Conservation (phyloP, 1,139 yeast species). For the Protomyces arabidopsidicola region DNA sequence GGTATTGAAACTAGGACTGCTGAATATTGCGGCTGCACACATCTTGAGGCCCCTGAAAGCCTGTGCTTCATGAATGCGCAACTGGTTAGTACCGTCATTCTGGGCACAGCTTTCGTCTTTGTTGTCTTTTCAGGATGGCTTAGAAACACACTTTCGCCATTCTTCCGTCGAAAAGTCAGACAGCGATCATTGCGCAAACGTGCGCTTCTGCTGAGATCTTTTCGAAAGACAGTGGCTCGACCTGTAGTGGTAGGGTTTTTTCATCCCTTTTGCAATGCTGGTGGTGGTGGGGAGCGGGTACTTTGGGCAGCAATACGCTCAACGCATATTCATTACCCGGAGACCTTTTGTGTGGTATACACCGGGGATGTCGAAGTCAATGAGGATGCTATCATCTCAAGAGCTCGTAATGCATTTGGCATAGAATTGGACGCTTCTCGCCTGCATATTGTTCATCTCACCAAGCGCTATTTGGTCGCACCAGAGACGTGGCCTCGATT, state of each 20-base stretch:
- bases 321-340: conserved; percentile 52
- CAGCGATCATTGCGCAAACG: neutral
- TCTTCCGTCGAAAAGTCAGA: neutral
- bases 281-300: conserved; percentile 98
- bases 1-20: neutral
- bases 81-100: neutral
- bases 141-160: no score
- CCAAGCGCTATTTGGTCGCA: conserved; percentile 61
- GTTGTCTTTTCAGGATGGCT: neutral
- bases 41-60: neutral
- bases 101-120: neutral
- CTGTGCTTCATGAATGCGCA: neutral
- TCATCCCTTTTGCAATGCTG: conserved; percentile 91
- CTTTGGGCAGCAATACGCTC: conserved; percentile 88
- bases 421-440: conserved; percentile 51
- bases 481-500: conserved; percentile 70
- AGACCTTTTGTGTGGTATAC: conserved; percentile 66
- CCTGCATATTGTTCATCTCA: conserved; percentile 65
- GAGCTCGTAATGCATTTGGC: conserved; percentile 55
- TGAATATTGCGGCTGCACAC: neutral
- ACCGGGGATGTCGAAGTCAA: conserved; percentile 60
- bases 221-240: neutral
- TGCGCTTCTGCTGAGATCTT: neutral
- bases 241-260: conserved; percentile 58
- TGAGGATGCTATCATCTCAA: conserved; percentile 51